phyloP scores from a whole-genome alignment of 371 early-diverging fungal species.

The Apophysomyces elegans region DNA sequence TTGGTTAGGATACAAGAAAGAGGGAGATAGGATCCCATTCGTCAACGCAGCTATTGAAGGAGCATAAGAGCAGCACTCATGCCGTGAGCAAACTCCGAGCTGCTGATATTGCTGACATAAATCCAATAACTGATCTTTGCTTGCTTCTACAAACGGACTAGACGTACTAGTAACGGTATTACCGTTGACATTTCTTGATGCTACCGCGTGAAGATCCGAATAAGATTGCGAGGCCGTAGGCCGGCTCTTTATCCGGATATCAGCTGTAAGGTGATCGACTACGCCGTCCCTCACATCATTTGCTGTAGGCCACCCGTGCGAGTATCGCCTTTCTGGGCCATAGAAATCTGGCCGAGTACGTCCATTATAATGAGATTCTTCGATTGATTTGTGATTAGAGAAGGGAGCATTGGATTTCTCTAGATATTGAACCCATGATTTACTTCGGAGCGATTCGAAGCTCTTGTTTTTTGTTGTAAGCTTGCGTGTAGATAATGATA shows the following conservation, averaged over 20 bases:
- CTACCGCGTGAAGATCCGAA: slow-evolving; percentile 34
- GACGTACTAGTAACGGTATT: neutral
- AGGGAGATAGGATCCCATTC: neutral
- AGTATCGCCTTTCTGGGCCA: slow-evolving; percentile 31
- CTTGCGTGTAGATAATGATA: slow-evolving; percentile 38
- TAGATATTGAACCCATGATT: slow-evolving; percentile 55
- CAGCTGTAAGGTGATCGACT: slow-evolving; percentile 13
- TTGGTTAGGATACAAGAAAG: neutral
- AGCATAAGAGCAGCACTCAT: slow-evolving; percentile 61
- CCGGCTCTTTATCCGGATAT: slow-evolving; percentile 18
- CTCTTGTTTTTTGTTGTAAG: slow-evolving; percentile 35
- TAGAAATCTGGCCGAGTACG: slow-evolving; percentile 38
- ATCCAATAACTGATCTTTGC: slow-evolving; percentile 12
- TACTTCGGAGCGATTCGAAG: slow-evolving; percentile 46
- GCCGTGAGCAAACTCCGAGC: slow-evolving; percentile 63
- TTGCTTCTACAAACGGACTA: slow-evolving; percentile 3
- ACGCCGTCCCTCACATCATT: slow-evolving; percentile 15
- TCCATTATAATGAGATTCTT: slow-evolving; percentile 20
- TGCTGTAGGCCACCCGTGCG: slow-evolving; percentile 34
- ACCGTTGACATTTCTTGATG: slow-evolving; percentile 5
- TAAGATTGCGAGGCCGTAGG: slow-evolving; percentile 34
- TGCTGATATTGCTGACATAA: slow-evolving; percentile 52
- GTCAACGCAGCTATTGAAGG: slow-evolving; percentile 32
- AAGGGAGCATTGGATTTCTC: slow-evolving; percentile 20
- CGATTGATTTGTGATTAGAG: slow-evolving; percentile 11